A percentile compares a stretch with the other conserved stretches of the same genome.
phyloP scores from a whole-genome alignment of 371 early-diverging fungal species.

The Conidiobolus incongruus region DNA sequence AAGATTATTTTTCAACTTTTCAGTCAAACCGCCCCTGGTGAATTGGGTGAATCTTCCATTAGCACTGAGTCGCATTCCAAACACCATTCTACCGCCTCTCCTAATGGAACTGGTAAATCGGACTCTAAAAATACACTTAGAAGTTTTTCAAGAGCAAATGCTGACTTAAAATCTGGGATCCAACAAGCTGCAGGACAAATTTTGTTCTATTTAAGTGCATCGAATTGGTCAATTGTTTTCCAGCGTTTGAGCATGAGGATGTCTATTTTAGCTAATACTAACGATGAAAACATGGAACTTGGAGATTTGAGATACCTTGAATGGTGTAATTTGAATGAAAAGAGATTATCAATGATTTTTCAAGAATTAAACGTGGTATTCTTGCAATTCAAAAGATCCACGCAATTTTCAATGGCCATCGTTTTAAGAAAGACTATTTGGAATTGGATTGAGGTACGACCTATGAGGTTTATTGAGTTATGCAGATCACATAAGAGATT shows the following conservation, averaged over 20 bases:
- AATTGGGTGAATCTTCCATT: conserved; percentile 12
- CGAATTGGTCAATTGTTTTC: conserved; percentile 59
- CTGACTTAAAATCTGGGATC: conserved; percentile 12
- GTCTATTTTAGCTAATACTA: conserved; percentile 23
- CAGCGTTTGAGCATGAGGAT: conserved; percentile 33
- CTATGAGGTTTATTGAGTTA: conserved; percentile 44
- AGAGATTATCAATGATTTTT: conserved; percentile 35
- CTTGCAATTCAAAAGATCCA: conserved; percentile 34
- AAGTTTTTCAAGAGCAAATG: conserved; percentile 11
- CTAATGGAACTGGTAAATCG: conserved; percentile 18
- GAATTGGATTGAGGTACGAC: conserved; percentile 74
- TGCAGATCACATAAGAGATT: conserved; percentile 43
- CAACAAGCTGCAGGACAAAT: conserved; percentile 47
- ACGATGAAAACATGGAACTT: conserved; percentile 41
- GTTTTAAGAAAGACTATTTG: conserved; percentile 55
- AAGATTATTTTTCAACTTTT: conserved; percentile 36
- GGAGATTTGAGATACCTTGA: conserved; percentile 54
- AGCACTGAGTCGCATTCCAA: conserved; percentile 9
- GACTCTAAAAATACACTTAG: conserved; percentile 21
- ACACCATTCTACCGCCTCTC: conserved; percentile 7
- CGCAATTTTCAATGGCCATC: conserved; percentile 40
- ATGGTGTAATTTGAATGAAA: conserved; percentile 46
- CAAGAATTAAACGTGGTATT: conserved; percentile 19
- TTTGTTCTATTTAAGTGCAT: conserved; percentile 50
- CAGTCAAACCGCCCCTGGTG: conserved; percentile 20